Conservation (phyloP, 495 filamentous ascomycete genomes). For the Aspergillus sclerotiicarbonarius region DNA sequence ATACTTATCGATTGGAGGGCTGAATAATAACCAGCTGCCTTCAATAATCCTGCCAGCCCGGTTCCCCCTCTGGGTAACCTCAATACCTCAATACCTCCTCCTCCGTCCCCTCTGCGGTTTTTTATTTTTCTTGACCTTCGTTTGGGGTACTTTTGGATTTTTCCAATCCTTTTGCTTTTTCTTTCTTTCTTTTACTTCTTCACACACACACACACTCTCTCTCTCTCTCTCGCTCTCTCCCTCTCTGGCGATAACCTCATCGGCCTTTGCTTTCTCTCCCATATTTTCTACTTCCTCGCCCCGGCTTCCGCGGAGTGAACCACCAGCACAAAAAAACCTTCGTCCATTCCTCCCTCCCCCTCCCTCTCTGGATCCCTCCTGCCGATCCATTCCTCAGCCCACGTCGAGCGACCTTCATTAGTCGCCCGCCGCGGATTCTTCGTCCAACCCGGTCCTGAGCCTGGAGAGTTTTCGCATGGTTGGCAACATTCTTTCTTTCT, state of each 20-base stretch:
- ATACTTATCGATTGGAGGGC: background rate
- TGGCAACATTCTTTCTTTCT: slow-evolving; percentile 31
- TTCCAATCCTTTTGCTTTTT: background rate
- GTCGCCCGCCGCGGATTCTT: slow-evolving; percentile 11
- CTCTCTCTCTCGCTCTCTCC: slow-evolving; percentile 4
- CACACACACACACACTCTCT: background rate
- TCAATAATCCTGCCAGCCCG: slow-evolving; percentile 6
- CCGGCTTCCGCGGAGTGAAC: background rate
- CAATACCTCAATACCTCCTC: slow-evolving; percentile 6
- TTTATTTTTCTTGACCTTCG: background rate
- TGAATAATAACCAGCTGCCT: background rate
- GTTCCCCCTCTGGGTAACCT: slow-evolving; percentile 14
- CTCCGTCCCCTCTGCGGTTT: slow-evolving; percentile 2
- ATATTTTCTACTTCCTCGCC: slow-evolving; percentile 15
- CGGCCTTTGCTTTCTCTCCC: background rate
- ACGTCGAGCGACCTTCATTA: slow-evolving; percentile 7
- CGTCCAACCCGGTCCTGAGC: slow-evolving; percentile 9
- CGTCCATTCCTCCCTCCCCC: slow-evolving; percentile 29
- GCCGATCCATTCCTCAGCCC: slow-evolving; percentile 43
- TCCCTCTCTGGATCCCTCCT: slow-evolving; percentile 29
- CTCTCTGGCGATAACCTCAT: background rate
- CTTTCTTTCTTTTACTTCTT: background rate
- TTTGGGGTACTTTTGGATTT: background rate
- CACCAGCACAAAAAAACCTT: slow-evolving; percentile 13
- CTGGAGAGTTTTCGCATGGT: slow-evolving; percentile 25